Percentiles rank a stretch among this genome's conserved stretches.
Conservation (phyloP, 2,329 filamentous ascomycete species). For the Alternaria sp. region DNA sequence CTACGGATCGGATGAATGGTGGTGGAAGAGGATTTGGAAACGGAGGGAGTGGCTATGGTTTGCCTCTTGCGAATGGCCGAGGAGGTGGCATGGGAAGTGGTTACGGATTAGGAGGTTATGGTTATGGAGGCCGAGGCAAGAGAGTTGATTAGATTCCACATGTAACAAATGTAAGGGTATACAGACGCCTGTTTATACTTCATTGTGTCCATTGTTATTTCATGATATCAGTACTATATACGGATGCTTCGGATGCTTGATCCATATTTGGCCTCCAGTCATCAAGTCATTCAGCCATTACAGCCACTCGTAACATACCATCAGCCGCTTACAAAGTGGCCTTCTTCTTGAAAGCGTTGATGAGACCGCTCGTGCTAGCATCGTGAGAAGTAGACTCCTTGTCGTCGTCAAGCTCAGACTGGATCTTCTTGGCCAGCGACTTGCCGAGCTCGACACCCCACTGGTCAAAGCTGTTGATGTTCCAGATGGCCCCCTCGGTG, state of each 20-base stretch:
- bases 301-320: conserved; percentile 1
- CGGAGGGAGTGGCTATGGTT: conserved; percentile 42
- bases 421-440: conserved; percentile 78
- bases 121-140: conserved; percentile 55
- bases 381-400: conserved; percentile 80
- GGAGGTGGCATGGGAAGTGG: conserved; percentile 55
- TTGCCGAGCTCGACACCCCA: conserved; percentile 99
- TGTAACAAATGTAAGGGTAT: neutral
- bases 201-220: conserved; percentile 14
- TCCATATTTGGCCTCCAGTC: conserved; percentile 14
- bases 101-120: conserved; percentile 54
- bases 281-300: conserved; percentile 26
- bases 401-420: conserved; percentile 79
- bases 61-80: conserved; percentile 41
- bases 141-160: conserved; percentile 48
- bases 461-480: conserved; percentile 99
- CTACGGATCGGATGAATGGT: conserved; percentile 60
- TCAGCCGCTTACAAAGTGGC: conserved; percentile 49
- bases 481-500: conserved; percentile 96
- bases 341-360: conserved; percentile 91
- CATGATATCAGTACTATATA: conserved; percentile 14
- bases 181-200: conserved; percentile 1
- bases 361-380: conserved; percentile 84
- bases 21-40: conserved; percentile 51
- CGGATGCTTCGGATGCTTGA: conserved; percentile 11